Conservation (phyloP, 768 basidiomycete genomes). For the Gymnopilus junonius region DNA sequence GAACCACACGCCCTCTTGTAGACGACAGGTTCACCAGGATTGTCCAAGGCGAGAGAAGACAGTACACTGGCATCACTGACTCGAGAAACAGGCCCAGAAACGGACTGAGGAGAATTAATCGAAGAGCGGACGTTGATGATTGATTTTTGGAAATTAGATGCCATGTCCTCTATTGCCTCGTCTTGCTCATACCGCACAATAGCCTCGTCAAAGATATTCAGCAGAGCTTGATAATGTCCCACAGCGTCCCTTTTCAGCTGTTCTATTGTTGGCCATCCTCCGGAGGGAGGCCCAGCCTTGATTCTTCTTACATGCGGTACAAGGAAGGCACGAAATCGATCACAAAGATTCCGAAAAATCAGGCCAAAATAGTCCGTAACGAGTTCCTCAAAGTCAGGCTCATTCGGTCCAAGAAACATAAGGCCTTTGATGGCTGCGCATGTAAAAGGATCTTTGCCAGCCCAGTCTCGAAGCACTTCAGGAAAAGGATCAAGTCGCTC, state of each 20-base stretch:
- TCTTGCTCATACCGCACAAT: background rate
- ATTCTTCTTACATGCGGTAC: background rate
- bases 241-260: background rate
- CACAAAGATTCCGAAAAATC: background rate
- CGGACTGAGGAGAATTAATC: background rate
- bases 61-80: too few relatives aligned
- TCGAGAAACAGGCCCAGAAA: too few relatives aligned
- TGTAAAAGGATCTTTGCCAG: too few relatives aligned
- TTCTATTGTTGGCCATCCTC: background rate
- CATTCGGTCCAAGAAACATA: background rate
- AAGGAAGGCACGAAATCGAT: background rate
- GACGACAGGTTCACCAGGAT: too few relatives aligned
- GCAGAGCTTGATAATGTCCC: background rate
- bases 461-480: background rate
- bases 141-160: background rate
- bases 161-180: too few relatives aligned
- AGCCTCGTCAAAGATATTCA: background rate
- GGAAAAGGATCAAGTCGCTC: background rate
- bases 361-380: background rate
- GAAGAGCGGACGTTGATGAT: background rate
- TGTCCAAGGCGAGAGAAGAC: too few relatives aligned
- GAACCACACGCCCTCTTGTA: too few relatives aligned
- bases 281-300: background rate
- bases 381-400: background rate
- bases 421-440: background rate